Evolutionary conservation across 371 early-diverging fungal species (phyloP), one percentile per base, ranked within the genome.

Genomic region (Saksenaea vasiformis): DNA sequence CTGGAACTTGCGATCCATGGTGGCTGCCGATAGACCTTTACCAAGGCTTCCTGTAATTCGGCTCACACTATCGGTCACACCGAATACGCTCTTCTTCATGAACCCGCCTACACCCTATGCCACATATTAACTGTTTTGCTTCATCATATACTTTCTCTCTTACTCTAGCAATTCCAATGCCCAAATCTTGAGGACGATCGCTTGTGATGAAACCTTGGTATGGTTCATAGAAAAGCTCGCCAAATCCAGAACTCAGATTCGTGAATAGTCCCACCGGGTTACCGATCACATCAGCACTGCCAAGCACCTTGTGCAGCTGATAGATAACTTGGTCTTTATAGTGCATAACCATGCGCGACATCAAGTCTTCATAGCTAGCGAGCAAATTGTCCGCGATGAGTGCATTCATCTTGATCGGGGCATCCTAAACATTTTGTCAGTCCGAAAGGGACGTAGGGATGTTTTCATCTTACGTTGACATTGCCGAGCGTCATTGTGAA

Each of bases 161-260:
- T 80, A 89, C 90, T 66, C 95, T 90, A 0, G 95, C 98, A 17
- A 99, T 72, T 1, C 98, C 98, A 68, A 95, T 84, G 10, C 97
- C 98, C 64, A 98, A 84, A 68, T 97, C 98, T 70, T 97, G 95
- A 0, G 99, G 98, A 13, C 95, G 81, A 55, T 93, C 94, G 59
- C 96, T 96, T 87, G 94, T 93, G 41, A 96, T 90, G 56, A 98
- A 90, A 1, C 99, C 99, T 80, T 96, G 95, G 82, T 93, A 92
- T 0, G 99, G 98, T 66, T 99, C 98, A 77, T 98, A 98, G 76
- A 98, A 99, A 54, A 98, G 85, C 69, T 97, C 98, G 0, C 87
- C 85, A 0, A 98, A 97, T 7, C 99, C 99, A 0, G 96, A 95
- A 62, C 93, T 91, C 43, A 99, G 80, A 62, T 88, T 98, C 76